These are phyloP conservation scores for Trypanosoma vivax DNA, from an alignment of 208 protist species.

Conservation along the genomic window DNA sequence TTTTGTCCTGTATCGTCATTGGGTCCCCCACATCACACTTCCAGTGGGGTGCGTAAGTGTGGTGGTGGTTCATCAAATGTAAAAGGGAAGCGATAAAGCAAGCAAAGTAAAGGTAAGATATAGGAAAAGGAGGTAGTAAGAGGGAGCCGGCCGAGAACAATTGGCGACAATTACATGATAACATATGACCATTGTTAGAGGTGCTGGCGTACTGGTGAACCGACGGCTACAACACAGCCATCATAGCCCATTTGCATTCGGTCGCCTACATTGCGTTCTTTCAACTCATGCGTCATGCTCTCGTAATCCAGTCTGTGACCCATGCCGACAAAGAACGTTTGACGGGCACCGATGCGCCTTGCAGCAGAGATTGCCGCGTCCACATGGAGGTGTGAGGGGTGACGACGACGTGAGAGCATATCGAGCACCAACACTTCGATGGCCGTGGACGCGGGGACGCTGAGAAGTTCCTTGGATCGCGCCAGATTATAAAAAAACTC, in stretches of 20 bases:
- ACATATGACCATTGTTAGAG: background rate
- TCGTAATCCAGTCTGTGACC: slow-evolving; percentile 39
- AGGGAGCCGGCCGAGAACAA: background rate
- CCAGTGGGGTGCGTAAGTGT: too few species aligned
- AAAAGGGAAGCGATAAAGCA: too few species aligned
- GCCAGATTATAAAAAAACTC: slow-evolving; percentile 15
- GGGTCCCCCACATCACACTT: too few species aligned
- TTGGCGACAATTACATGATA: background rate
- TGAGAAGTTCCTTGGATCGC: slow-evolving; percentile 20
- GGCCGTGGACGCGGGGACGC: background rate
- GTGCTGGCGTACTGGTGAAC: background rate
- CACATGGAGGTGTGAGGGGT: slow-evolving; percentile 40
- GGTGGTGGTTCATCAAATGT: too few species aligned
- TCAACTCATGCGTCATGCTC: slow-evolving; percentile 20
- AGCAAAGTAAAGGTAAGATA: too few species aligned
- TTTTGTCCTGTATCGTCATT: too few species aligned
- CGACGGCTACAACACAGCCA: slow-evolving; percentile 35
- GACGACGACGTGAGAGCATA: slow-evolving; percentile 28
- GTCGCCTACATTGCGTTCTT: slow-evolving; percentile 16
- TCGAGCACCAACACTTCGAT: slow-evolving; percentile 48
- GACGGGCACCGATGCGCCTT: slow-evolving; percentile 19
- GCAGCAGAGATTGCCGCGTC: slow-evolving; percentile 29
- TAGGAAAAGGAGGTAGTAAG: too few species aligned
- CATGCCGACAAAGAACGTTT: slow-evolving; percentile 60
- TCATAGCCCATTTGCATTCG: slow-evolving; percentile 45